Evolutionary conservation across 2,329 filamentous ascomycete genomes (phyloP), one percentile per base, ranked within the genome.

Genomic region (Ceratocystis eucalypticola): DNA sequence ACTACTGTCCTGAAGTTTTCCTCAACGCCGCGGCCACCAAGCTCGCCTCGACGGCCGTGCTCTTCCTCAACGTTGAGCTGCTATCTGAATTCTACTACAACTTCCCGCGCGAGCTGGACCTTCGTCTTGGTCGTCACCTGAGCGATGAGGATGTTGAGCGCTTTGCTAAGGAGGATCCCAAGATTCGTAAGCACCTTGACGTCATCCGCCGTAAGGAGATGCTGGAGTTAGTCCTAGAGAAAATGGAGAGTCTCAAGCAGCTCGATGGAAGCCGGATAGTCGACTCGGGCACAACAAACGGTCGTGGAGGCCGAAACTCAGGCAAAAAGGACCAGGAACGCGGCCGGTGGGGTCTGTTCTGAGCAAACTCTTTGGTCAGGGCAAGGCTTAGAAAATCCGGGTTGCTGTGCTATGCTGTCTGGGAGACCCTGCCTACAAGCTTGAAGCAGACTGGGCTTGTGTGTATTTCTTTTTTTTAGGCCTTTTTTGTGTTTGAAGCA

Each of bases 71-170:
- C 72, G 94, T 97, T 10, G 95, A 99, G 77, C 82, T 99, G 22
- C 83, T 99, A 20, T 93, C 89, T 1, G 96, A 99, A 73, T 99
- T 97, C 75, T 96, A 96, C 78, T 96, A 96, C 77, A 91, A 94
- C 74, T 99, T 99, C 76, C 94, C 94, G 0, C 84, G 94, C 48
- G 91, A 96, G 74, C 83, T 99, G 12, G 94, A 99, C 74, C 79
- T 88, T 68, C 85, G 92, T 44, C 86, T 99, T 10, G 91, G 93
- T 59, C 85, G 91, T 30, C 87, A 91, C 71, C 80, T 96, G 68
- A 84, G 84, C 44, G 84, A 88, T 66, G 85, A 86, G 5, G 87
- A 97, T 72, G 84, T 97, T 4, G 93, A 99, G 74, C 84, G 84
- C 30, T 96, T 99, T 71, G 94, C 94, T 2, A 85, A 89, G 65